Evolutionary conservation across 2,329 filamentous ascomycete species (phyloP).

Genomic region (Phyllosticta citrichinensis): DNA sequence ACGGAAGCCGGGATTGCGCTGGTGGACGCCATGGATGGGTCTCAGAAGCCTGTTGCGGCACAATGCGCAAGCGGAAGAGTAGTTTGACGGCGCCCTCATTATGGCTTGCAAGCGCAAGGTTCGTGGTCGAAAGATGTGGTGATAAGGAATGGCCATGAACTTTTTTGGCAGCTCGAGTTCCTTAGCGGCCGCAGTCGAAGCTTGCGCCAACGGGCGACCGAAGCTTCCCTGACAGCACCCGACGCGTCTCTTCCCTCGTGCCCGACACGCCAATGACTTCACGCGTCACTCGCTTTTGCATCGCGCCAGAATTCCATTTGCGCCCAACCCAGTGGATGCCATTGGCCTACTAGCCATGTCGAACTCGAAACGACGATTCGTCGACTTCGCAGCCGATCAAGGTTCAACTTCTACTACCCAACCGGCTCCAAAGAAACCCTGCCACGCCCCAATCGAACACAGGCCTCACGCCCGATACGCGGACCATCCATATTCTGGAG

Average conservation of each 20-base stretch:
- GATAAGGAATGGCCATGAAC: neutral
- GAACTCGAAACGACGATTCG: neutral
- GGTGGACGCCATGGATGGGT: neutral
- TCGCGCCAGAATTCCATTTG: neutral
- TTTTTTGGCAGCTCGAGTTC: conserved; percentile 4
- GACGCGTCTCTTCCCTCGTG: neutral
- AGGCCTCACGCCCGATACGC: conserved; percentile 11
- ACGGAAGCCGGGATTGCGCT: conserved; percentile 17
- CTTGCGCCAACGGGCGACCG: conserved; percentile 7
- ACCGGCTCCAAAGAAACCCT: neutral
- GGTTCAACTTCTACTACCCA: neutral
- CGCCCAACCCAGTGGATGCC: neutral
- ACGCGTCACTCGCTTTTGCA: neutral
- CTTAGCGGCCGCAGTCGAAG: neutral
- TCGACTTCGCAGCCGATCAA: neutral
- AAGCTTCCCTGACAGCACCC: neutral
- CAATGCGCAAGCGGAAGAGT: conserved; percentile 14
- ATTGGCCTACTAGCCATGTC: neutral
- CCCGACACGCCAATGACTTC: neutral
- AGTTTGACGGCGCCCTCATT: conserved; percentile 18
- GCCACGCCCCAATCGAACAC: neutral
- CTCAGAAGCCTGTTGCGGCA: conserved; percentile 11
- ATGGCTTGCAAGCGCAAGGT: neutral
- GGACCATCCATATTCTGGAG: conserved; percentile 16
- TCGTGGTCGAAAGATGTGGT: conserved; percentile 1